phyloP scores from a whole-genome alignment of 768 basidiomycete genomes.

The Exsudoporus frostii region DNA sequence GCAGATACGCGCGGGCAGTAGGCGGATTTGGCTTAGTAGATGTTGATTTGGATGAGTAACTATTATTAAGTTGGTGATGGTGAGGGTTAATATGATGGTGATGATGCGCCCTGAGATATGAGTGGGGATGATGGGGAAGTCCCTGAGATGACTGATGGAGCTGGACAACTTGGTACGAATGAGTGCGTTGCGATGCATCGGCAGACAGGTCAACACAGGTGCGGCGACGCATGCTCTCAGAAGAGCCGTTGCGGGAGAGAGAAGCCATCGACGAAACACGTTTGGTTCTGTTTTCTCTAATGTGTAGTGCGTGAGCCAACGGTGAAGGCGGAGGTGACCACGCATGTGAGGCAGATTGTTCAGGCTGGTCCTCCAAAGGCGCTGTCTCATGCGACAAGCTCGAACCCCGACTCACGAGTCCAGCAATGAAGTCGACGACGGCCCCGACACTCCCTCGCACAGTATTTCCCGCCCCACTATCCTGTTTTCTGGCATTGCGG shows the following conservation, averaged over 20 bases:
- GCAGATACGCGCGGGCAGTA: slow-evolving; percentile 64
- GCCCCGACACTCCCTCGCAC: slow-evolving; percentile 45
- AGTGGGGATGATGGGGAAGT: slow-evolving; percentile 22
- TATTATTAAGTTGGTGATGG: slow-evolving; percentile 22
- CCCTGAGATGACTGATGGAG: slow-evolving; percentile 24
- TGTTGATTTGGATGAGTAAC: slow-evolving; percentile 25
- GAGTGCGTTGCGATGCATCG: slow-evolving; percentile 8
- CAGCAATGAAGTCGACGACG: slow-evolving; percentile 65
- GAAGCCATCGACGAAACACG: slow-evolving; percentile 16
- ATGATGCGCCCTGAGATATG: slow-evolving; percentile 17
- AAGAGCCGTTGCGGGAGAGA: slow-evolving; percentile 18
- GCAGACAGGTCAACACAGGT: slow-evolving; percentile 9
- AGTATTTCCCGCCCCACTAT: slow-evolving; percentile 33
- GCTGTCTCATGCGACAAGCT: slow-evolving; percentile 19
- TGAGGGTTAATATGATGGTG: slow-evolving; percentile 20
- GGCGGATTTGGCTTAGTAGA: slow-evolving; percentile 30
- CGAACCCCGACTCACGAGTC: slow-evolving; percentile 43
- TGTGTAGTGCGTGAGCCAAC: slow-evolving; percentile 10
- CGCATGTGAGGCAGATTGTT: slow-evolving; percentile 3
- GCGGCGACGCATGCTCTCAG: slow-evolving; percentile 19
- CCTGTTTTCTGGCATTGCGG: slow-evolving; percentile 32
- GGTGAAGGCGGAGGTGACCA: slow-evolving; percentile 30
- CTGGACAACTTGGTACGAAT: slow-evolving; percentile 11
- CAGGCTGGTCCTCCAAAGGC: slow-evolving; percentile 4
- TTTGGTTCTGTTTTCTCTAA: slow-evolving; percentile 6